Evolutionary conservation across 768 basidiomycete genomes (phyloP).

Genomic region (Mycena floridula): DNA sequence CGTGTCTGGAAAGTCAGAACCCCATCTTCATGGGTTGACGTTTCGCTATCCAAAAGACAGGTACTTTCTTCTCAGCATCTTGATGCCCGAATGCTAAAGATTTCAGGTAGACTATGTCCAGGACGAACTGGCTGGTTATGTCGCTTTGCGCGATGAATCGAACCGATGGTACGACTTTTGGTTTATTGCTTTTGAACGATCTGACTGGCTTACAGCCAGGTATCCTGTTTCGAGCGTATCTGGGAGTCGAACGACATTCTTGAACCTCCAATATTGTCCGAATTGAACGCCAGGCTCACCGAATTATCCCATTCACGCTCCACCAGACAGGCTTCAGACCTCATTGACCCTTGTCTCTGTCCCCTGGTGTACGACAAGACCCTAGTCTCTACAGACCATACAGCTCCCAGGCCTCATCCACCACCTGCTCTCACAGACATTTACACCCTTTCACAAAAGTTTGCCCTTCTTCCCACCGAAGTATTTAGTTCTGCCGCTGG

Average conservation of each 20-base stretch:
- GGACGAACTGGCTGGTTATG: conserved; percentile 43
- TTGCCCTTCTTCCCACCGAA: conserved; percentile 39
- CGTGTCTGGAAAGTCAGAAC: conserved; percentile 28
- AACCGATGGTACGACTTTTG: conserved; percentile 27
- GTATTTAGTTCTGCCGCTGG: conserved; percentile 28
- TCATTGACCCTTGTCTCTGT: conserved; percentile 33
- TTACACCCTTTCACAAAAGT: conserved; percentile 34
- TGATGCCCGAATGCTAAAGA: background rate
- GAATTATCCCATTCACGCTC: conserved; percentile 14
- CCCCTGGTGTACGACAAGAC: conserved; percentile 35
- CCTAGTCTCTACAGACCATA: conserved; percentile 23
- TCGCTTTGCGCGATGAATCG: conserved; percentile 29
- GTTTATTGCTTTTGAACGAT: background rate
- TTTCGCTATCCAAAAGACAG: conserved; percentile 33
- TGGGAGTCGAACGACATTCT: conserved; percentile 36
- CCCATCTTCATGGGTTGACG: conserved; percentile 23
- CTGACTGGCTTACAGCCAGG: conserved; percentile 28
- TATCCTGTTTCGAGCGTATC: conserved; percentile 52
- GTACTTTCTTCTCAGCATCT: conserved; percentile 14
- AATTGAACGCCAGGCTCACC: conserved; percentile 18
- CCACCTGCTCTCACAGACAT: conserved; percentile 23
- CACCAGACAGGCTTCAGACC: conserved; percentile 15
- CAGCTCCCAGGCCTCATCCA: conserved; percentile 17
- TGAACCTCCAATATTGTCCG: conserved; percentile 3
- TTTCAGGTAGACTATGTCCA: conserved; percentile 39